A percentile compares a stretch with the other conserved stretches of the same genome.
phyloP scores from a whole-genome alignment of 768 basidiomycete genomes.

The Tephrocybe sp. region DNA sequence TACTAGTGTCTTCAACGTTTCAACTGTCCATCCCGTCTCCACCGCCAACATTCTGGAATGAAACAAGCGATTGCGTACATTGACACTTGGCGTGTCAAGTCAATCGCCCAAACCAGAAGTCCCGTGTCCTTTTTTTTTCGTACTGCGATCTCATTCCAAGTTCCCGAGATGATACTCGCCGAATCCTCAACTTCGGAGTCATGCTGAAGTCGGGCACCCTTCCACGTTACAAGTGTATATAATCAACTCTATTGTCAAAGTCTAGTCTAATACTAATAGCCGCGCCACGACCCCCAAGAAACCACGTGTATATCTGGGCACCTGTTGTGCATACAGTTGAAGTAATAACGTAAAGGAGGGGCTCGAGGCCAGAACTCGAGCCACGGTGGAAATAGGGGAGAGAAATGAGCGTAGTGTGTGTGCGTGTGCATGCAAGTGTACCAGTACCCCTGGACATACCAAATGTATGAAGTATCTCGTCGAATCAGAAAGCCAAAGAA shows the following conservation, averaged over 20 bases:
- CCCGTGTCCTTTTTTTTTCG: too few relatives aligned
- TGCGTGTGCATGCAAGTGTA: slow-evolving; percentile 8
- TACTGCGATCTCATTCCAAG: too few relatives aligned
- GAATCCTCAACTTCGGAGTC: too few relatives aligned
- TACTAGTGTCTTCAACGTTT: too few relatives aligned
- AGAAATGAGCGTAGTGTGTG: slow-evolving; percentile 4
- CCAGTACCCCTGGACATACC: slow-evolving; percentile 8
- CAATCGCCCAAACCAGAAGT: too few relatives aligned
- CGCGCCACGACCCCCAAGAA: not conserved
- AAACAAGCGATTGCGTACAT: too few relatives aligned
- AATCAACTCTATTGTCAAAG: not conserved
- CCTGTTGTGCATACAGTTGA: slow-evolving; percentile 12
- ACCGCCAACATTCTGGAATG: too few relatives aligned
- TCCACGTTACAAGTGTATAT: too few relatives aligned
- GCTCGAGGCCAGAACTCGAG: not conserved
- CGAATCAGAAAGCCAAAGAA: not conserved
- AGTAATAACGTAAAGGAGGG: slow-evolving; percentile 8
- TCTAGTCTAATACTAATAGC: slow-evolving; percentile 1
- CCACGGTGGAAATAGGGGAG: not conserved
- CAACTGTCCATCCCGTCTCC: too few relatives aligned
- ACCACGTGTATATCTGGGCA: not conserved
- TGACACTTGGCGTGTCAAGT: too few relatives aligned
- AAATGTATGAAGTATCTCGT: not conserved
- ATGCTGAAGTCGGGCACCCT: too few relatives aligned
- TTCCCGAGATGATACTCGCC: too few relatives aligned